Base-by-base conservation (phyloP, 441 rosid species). In the Adansonia grandidieri region DNA sequence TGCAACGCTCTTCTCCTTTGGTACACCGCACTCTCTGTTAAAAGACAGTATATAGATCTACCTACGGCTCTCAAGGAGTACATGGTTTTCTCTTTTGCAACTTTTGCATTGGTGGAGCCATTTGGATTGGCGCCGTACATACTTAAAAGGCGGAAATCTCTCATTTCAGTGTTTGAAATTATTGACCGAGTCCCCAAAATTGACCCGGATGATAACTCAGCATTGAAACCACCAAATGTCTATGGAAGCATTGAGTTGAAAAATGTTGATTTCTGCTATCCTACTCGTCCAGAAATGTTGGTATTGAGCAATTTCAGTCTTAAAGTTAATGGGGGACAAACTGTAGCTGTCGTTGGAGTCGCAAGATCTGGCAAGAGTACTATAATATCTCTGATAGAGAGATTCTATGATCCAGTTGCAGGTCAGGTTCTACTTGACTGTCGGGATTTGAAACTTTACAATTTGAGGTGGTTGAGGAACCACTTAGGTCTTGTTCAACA, bases 331-430 rank as follows among this genome's bases (percentile, higher is more conserved):
- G 98, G 96, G 8, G 99, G 99, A 78, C 99, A 96, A 74, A 96
- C 99, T 0, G 78, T 94, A 64, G 99, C 99, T 44, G 89, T 94
- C 51, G 98, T 96, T 72, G 99, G 99, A 71, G 98, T 94, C 78
- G 94, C 98, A 24, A 98, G 99, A 65, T 96, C 99, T 15, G 99
- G 99, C 65, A 96, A 94, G 86, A 96, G 98, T 90, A 92, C 99
- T 13, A 94, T 96, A 79, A 93, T 96, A 78, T 96, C 99, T 75
- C 73, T 96, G 85, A 87, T 96, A 28, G 92, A 94, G 90, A 90
- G 99, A 86, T 96, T 94, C 83, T 96, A 94, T 73, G 99, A 96
- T 82, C 98, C 99, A 40, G 93, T 90, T 71, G 98, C 99, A 1
- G 99, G 99, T 84, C 99, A 96, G 90, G 88, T 94, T 79, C 80